Evolutionary conservation across 805 yeast genomes (phyloP).

Genomic region (Yarrowia sp.): DNA sequence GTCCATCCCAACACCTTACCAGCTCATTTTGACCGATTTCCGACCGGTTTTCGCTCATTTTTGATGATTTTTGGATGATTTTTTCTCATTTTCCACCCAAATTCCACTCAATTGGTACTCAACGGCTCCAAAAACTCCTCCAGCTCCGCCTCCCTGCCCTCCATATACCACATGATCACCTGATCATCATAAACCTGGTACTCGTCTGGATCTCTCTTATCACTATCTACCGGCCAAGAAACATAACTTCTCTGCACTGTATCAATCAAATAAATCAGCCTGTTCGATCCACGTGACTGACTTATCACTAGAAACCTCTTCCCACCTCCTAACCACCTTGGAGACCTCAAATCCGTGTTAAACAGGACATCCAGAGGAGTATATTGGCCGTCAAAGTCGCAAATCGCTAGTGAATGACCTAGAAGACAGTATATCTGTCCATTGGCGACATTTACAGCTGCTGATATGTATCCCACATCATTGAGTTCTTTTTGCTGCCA

Average conservation of each 20-base stretch:
- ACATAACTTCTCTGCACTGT: background rate
- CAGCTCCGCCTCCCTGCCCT: background rate
- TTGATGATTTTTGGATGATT: too few relatives aligned
- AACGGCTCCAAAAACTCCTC: background rate
- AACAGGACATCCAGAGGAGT: background rate
- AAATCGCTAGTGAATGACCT: background rate
- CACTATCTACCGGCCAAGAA: background rate
- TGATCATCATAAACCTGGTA: background rate
- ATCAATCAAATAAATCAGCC: background rate
- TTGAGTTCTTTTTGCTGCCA: background rate
- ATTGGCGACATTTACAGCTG: background rate
- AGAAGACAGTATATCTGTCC: background rate
- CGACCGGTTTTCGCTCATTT: too few relatives aligned
- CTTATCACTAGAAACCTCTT: background rate
- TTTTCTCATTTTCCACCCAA: too few relatives aligned
- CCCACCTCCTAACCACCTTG: background rate
- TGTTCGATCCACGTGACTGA: background rate
- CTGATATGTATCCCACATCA: background rate
- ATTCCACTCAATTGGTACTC: background rate
- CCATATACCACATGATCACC: constrained; percentile 1
- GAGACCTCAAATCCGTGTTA: background rate
- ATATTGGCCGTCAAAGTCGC: background rate
- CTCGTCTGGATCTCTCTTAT: constrained; percentile 4
- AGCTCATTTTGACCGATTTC: too few relatives aligned
- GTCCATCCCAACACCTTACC: too few relatives aligned